Evolutionary conservation across 306 rosid species (phyloP).

Genomic region (Macrotyloma uniflorum): DNA sequence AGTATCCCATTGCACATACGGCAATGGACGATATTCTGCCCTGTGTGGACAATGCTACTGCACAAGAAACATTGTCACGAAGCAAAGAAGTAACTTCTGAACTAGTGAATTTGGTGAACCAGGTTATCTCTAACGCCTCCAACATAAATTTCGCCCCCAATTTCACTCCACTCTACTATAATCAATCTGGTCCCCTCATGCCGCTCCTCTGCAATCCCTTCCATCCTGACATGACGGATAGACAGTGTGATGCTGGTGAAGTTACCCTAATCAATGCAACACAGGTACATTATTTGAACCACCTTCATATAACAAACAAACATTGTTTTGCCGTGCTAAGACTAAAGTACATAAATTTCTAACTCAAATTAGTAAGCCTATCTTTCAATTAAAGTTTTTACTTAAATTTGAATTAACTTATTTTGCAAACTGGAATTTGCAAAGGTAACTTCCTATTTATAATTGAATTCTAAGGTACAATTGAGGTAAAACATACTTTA

Average conservation of each 20-base stretch:
- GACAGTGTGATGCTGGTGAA: constrained; percentile 64
- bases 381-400: no score
- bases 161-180: constrained; percentile 56
- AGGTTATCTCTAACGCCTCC: constrained; percentile 53
- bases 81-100: constrained; percentile 76
- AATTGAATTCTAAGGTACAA: no score
- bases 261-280: constrained; percentile 53
- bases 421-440: no score
- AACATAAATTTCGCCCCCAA: constrained; percentile 60
- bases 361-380: no score
- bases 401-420: no score
- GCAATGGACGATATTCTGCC: constrained; percentile 87
- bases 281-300: constrained; percentile 51
- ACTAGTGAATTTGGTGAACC: constrained; percentile 63
- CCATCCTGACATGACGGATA: constrained; percentile 50
- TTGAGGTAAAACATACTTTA: no score
- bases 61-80: constrained; percentile 58
- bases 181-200: constrained; percentile 79
- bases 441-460: no score
- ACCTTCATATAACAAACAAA: no score
- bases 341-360: no score
- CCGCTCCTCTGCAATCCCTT: constrained; percentile 84
- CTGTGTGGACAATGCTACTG: constrained; percentile 76
- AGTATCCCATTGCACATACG: constrained; percentile 67
- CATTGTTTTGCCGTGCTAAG: no score